Percentiles rank a stretch among this genome's conserved stretches.
Evolutionary conservation across 306 rosid genomes (phyloP).

Genomic region (Alnus rubra): DNA sequence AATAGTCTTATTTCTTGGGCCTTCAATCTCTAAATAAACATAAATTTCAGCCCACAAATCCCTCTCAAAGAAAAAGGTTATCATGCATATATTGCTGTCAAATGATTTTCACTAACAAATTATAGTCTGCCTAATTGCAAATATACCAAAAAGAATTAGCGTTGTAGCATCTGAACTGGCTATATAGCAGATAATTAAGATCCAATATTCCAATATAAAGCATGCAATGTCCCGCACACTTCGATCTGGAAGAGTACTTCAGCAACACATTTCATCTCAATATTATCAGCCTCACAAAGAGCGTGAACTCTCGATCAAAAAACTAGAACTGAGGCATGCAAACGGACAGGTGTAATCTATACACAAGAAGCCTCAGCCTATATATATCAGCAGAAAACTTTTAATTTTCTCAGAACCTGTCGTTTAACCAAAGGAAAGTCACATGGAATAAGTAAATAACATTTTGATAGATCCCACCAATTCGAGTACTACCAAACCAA

Average conservation of each 20-base stretch:
- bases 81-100: background rate
- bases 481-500: background rate
- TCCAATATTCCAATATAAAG: background rate
- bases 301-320: background rate
- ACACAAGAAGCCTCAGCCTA: background rate
- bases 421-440: background rate
- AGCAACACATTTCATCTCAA: conserved; percentile 19
- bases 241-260: background rate
- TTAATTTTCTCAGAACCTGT: background rate
- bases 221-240: background rate
- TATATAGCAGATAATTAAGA: background rate
- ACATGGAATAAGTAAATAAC: background rate
- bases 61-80: background rate
- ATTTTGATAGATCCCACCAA: background rate
- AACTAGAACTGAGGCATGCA: background rate
- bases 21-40: background rate
- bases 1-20: background rate
- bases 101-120: background rate
- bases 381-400: background rate
- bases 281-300: conserved; percentile 6
- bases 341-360: background rate
- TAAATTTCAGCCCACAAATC: background rate
- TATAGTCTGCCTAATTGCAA: background rate
- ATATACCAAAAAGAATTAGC: background rate
- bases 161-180: background rate